Base-by-base conservation (phyloP, 192 early-diverging fungal species). In the Rhizoclosmatium globosum region DNA sequence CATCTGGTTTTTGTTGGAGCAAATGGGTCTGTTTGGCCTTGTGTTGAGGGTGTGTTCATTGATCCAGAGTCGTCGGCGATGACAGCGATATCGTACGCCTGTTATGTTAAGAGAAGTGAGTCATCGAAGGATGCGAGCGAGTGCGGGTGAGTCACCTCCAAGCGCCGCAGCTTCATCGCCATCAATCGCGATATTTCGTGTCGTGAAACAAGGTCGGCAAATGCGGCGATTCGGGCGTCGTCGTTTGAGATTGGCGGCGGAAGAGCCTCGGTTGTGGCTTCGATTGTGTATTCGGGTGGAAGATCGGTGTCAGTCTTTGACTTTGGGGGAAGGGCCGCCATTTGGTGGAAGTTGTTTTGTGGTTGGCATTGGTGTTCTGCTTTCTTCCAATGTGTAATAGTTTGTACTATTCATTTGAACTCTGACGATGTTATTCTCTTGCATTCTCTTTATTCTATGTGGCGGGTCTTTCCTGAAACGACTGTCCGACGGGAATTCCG, bases 51-150 rank as follows among this genome's bases (percentile, higher is more conserved):
- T 9, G 65, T 17, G 3, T 44, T 44, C 77, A 79, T 79, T 43
- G 77, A 79, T 17, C 77, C 77, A 3, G 77, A 79, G n/a, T 79
- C 77, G 43, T 79, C 77, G 23, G 60, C 58, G 45, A 79, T 79
- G 0, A 79, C 44, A 13, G 43, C 77, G 60, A 79, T 79, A 31
- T 79, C 69, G 77, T 60, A 79, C 1, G 67, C 67, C 60, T 79
- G 13, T 19, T 11, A 45, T 41, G 62, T 64, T 64, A 13, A 38
- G 2, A 23, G 13, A 39, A 23, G 3, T 64, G 50, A 53, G 50
- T 13, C 50, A 53, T 53, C 1, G 17, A 1, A 53, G 17, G 50
- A 13, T 0, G 17, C 0, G 17, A 0, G 50, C 17, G 1, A 53
- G 17, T 53, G 9, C 50, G 31, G 31, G 31, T 31, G 31, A 31